Base-by-base conservation (phyloP, 139 green algal species). In the Tetradesmus obliquus region DNA sequence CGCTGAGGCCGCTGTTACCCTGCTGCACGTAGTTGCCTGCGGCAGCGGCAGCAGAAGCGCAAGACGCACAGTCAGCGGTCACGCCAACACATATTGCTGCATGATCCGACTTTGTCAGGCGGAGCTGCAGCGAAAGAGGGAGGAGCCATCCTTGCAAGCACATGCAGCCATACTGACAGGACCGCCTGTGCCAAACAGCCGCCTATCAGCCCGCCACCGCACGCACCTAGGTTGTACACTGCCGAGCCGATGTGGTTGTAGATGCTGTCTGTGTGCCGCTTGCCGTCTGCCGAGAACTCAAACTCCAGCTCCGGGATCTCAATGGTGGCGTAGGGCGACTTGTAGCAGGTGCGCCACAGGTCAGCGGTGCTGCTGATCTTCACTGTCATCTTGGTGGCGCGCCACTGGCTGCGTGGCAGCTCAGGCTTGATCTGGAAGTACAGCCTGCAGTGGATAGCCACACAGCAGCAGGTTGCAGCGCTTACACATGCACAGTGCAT, bases 251-350 rank as follows among this genome's bases (percentile, higher is more conserved):
- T 93, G 88, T 96, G 94, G 93, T 97, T 97, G 94, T 97, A 97
- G 54, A 97, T 94, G 55, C 89, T 93, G 93, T 97, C 95, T 17
- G 96, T 94, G 57, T 94, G 90, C 24, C 94, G 93, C 95, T 96
- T 96, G 89, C 90, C 87, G 45, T 96, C 95, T 24, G 84, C 83
- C 1, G 82, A 91, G 84, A 97, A 94, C 91, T 97, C 94, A 89
- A 97, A 97, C 90, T 97, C 96, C 19, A 97, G 83, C 93, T 96
- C 94, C 2, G 96, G 96, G 45, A 97, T 95, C 90, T 96, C 95
- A 15, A 96, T 91, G 2, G 80, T 84, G 17, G 93, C 95, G 58
- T 95, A 58, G 7, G 74, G 91, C 3, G 83, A 93, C 89, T 96
- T 96, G 86, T 93, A 87, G 89, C 93, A 95, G 12, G 95, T 89